Percentiles rank a stretch among this genome's conserved stretches.
Evolutionary conservation across 306 rosid species (phyloP).

Genomic region (Rosa multiflora): DNA sequence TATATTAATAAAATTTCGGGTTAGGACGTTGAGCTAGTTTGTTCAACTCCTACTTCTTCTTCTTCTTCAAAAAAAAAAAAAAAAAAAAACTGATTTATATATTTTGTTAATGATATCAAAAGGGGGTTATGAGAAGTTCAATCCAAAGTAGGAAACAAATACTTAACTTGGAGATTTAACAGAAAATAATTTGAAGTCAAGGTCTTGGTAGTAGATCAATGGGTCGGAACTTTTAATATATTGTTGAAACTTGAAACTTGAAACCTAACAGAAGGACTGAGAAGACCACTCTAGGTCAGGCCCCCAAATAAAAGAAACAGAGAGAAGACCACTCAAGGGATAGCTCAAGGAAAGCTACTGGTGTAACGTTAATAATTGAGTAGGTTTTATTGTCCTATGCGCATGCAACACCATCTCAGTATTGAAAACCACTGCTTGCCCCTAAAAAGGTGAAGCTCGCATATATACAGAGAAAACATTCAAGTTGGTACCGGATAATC

Average conservation of each 20-base stretch:
- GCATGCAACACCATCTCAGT: neutral
- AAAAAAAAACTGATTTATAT: too few species aligned
- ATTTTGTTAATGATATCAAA: too few species aligned
- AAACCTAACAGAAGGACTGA: neutral
- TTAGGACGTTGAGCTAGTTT: too few species aligned
- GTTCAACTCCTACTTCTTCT: too few species aligned
- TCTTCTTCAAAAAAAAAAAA: too few species aligned
- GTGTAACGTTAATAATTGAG: neutral
- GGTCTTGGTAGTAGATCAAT: neutral
- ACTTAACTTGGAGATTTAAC: neutral
- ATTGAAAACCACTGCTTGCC: neutral
- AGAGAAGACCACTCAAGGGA: neutral
- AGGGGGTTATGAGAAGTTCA: neutral
- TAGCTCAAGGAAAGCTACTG: neutral
- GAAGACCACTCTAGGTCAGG: constrained; percentile 2
- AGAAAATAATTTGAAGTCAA: neutral
- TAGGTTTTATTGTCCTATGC: neutral
- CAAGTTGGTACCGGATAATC: neutral
- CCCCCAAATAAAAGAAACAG: neutral
- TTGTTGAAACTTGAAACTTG: too few species aligned
- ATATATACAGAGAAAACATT: constrained; percentile 2
- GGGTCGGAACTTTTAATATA: neutral
- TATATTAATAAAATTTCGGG: too few species aligned
- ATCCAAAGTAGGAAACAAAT: neutral
- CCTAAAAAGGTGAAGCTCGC: neutral